Conservation (phyloP, 805 yeast species). For the Middelhovenomyces tepae region DNA sequence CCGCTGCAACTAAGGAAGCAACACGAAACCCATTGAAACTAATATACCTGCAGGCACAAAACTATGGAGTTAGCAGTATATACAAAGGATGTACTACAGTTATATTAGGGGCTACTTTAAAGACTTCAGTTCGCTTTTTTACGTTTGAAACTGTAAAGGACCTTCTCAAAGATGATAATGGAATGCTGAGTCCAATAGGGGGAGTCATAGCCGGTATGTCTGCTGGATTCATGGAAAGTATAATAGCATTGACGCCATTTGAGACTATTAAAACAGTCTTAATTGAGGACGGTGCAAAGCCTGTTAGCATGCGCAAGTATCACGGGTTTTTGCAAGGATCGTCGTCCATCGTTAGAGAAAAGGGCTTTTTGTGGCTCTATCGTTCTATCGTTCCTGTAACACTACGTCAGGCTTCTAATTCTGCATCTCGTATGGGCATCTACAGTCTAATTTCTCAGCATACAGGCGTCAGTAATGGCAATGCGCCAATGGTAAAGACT, state of each 20-base stretch:
- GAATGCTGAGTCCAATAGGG: constrained; percentile 68
- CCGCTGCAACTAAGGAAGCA: too few species aligned
- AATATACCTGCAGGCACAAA: constrained; percentile 55
- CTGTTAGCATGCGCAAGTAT: constrained; percentile 28
- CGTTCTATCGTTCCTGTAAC: constrained; percentile 76
- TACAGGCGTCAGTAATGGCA: constrained; percentile 57
- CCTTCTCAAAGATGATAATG: constrained; percentile 57
- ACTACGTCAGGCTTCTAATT: constrained; percentile 79
- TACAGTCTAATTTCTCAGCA: constrained; percentile 36
- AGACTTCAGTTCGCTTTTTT: constrained; percentile 70
- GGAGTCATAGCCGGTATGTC: constrained; percentile 82
- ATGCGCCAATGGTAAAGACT: constrained; percentile 61
- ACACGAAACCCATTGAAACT: constrained; percentile 70
- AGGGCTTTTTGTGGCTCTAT: constrained; percentile 64
- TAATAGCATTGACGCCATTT: constrained; percentile 77
- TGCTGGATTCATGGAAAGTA: constrained; percentile 72
- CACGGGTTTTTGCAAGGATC: constrained; percentile 33
- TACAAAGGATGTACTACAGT: constrained; percentile 86
- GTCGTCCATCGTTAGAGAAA: constrained; percentile 47
- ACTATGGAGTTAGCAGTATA: constrained; percentile 57
- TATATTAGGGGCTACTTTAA: constrained; percentile 77
- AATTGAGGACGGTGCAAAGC: constrained; percentile 62
- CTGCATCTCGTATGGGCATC: constrained; percentile 75
- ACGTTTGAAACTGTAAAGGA: constrained; percentile 72
- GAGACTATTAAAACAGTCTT: constrained; percentile 80